A percentile compares a stretch with the other conserved stretches of the same genome.
Conservation (phyloP, 441 rosid species). For the Adansonia madagascariensis region DNA sequence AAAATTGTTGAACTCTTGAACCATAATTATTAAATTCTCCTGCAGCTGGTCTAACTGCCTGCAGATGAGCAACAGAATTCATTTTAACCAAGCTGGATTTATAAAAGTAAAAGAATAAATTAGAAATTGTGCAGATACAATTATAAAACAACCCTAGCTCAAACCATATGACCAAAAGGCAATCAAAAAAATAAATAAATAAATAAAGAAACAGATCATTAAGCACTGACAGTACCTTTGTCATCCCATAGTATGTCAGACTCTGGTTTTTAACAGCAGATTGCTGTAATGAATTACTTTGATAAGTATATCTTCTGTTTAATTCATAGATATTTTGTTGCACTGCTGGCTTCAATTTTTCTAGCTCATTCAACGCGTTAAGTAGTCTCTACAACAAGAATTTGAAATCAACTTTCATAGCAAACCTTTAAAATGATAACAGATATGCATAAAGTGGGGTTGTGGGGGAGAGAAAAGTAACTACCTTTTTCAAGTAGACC, state of each 20-base stretch:
- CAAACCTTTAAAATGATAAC: constrained; percentile 33
- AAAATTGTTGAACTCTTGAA: constrained; percentile 48
- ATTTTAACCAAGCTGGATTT: background rate
- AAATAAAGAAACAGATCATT: constrained; percentile 12
- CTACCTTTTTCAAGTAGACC: constrained; percentile 65
- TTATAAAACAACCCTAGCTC: background rate
- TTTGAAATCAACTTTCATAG: constrained; percentile 19
- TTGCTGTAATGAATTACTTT: constrained; percentile 51
- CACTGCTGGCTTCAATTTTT: constrained; percentile 81
- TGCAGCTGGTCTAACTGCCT: constrained; percentile 56
- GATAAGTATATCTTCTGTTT: constrained; percentile 49
- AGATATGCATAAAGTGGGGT: background rate
- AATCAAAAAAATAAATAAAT: background rate
- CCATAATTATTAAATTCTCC: constrained; percentile 49
- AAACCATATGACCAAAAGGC: background rate
- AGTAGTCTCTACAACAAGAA: constrained; percentile 61
- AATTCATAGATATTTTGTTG: constrained; percentile 62
- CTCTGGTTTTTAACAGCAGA: constrained; percentile 52
- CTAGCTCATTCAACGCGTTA: constrained; percentile 79
- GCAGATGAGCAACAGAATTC: constrained; percentile 24
- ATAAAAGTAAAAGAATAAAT: constrained; percentile 1
- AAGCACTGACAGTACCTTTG: constrained; percentile 54
- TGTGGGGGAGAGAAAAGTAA: background rate
- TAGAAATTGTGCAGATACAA: background rate
- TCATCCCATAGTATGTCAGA: constrained; percentile 38